Evolutionary conservation across 768 basidiomycete genomes (phyloP).

Genomic region (Trametes cubensis): DNA sequence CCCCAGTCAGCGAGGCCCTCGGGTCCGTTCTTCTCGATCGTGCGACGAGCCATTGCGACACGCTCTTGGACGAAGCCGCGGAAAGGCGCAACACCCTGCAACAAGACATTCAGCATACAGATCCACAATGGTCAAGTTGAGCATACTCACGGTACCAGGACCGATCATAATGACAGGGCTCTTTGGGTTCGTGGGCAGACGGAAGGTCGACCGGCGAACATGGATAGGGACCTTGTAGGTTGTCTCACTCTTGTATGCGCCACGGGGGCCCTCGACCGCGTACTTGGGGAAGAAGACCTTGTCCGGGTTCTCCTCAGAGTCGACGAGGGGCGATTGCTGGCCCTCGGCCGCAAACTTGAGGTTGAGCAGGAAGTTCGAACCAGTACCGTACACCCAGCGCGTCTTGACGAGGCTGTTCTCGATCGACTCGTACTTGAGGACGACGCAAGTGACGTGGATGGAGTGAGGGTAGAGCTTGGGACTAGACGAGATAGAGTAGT

Average conservation of each 20-base stretch:
- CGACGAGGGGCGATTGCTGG: conserved; percentile 43
- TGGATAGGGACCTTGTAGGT: conserved; percentile 90
- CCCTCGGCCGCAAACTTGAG: conserved; percentile 75
- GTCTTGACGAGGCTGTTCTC: conserved; percentile 51
- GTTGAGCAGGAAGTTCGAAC: conserved; percentile 94
- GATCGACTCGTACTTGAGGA: conserved; percentile 86
- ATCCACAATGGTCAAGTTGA: conserved; percentile 1
- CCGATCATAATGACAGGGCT: conserved; percentile 99
- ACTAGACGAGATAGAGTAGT: conserved; percentile 97
- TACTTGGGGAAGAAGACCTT: conserved; percentile 64
- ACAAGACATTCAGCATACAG: conserved; percentile 16
- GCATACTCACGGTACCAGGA: conserved; percentile 85
- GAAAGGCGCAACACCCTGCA: conserved; percentile 97
- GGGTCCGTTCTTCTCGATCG: conserved; percentile 92
- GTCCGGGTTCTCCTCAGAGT: conserved; percentile 39
- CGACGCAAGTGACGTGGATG: conserved; percentile 94
- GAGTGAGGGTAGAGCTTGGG: conserved; percentile 88
- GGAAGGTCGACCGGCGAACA: conserved; percentile 94
- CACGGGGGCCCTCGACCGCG: conserved; percentile 88
- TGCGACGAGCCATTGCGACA: conserved; percentile 91
- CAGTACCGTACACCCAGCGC: conserved; percentile 85
- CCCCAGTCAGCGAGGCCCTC: conserved; percentile 97
- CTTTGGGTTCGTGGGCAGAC: conserved; percentile 96
- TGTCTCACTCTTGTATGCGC: conserved; percentile 71
- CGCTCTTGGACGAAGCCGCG: conserved; percentile 98